phyloP scores from a whole-genome alignment of 2,329 filamentous ascomycete genomes.

The Aspergillus sp. region DNA sequence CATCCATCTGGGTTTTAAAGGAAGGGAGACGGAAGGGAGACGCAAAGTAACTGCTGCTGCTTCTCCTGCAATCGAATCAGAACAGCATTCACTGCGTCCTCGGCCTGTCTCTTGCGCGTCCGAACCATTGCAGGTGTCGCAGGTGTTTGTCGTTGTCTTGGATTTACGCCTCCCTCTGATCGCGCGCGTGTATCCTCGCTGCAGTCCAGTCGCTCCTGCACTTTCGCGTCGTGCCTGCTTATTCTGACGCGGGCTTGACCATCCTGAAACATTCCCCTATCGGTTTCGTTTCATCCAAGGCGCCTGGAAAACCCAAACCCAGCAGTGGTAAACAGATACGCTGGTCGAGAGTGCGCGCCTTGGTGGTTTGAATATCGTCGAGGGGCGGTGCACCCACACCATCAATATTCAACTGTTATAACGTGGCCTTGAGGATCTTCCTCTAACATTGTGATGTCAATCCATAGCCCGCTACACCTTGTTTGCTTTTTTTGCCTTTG shows the following conservation, averaged over 20 bases:
- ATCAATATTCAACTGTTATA: conserved; percentile 8
- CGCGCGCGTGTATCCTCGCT: conserved; percentile 18
- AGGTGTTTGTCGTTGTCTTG: conserved; percentile 13
- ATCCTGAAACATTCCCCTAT: conserved; percentile 33
- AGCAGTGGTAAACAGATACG: conserved; percentile 10
- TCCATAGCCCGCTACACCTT: conserved; percentile 16
- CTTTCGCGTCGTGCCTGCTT: conserved; percentile 24
- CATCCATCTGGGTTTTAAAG: conserved; percentile 21
- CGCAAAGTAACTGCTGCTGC: conserved; percentile 18
- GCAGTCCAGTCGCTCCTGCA: conserved; percentile 22
- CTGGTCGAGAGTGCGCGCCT: conserved; percentile 19
- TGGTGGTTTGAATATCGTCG: conserved; percentile 13
- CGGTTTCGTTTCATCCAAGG: conserved; percentile 15
- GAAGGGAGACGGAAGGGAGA: conserved; percentile 28
- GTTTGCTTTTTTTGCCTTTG: conserved; percentile 17
- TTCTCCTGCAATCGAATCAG: conserved; percentile 19
- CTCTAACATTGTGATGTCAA: conserved; percentile 31
- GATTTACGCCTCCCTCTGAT: conserved; percentile 18
- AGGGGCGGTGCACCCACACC: conserved; percentile 6
- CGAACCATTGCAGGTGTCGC: conserved; percentile 9
- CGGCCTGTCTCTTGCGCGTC: conserved; percentile 16
- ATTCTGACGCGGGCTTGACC: conserved; percentile 25
- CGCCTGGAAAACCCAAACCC: conserved; percentile 5
- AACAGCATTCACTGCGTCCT: conserved; percentile 14
- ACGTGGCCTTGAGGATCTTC: conserved; percentile 16